These are phyloP conservation scores for Multifurca ochricompacta DNA, from an alignment of 768 basidiomycete species.

Conservation along the genomic window DNA sequence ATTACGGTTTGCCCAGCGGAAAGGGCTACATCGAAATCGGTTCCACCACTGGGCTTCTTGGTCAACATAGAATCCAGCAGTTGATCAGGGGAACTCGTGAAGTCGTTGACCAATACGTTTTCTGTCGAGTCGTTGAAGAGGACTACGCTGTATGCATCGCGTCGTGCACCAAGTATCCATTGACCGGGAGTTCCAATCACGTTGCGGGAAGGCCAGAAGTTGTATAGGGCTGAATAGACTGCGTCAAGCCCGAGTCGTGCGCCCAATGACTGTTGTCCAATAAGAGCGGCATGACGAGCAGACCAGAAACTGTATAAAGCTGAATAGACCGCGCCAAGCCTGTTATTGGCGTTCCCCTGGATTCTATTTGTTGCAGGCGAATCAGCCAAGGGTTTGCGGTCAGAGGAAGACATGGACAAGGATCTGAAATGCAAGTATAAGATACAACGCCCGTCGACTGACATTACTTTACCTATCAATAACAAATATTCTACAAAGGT, in stretches of 20 bases:
- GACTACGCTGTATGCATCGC: conserved; percentile 53
- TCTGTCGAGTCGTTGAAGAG: conserved; percentile 32
- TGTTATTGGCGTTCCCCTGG: conserved; percentile 32
- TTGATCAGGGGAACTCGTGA: conserved; percentile 37
- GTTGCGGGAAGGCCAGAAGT: conserved; percentile 45
- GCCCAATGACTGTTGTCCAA: conserved; percentile 16
- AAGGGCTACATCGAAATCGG: conserved; percentile 39
- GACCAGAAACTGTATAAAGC: conserved; percentile 50
- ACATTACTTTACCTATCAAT: conserved; percentile 35
- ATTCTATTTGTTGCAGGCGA: conserved; percentile 36
- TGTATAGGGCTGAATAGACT: conserved; percentile 37
- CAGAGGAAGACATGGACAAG: conserved; percentile 38
- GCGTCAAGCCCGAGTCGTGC: conserved; percentile 36
- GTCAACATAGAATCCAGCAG: conserved; percentile 34
- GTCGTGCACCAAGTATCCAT: conserved; percentile 23
- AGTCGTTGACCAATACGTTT: conserved; percentile 37
- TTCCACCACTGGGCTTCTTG: conserved; percentile 31
- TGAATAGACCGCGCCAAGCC: conserved; percentile 52
- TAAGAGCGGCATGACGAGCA: conserved; percentile 37
- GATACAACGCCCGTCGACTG: background rate
- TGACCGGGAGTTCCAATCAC: conserved; percentile 27
- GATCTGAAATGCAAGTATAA: conserved; percentile 32
- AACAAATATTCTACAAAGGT: conserved; percentile 39
- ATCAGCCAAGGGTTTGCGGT: conserved; percentile 37
- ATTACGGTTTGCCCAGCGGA: conserved; percentile 31